Conservation (phyloP, 1,284 basidiomycete species). For the Pascua guehoae region DNA sequence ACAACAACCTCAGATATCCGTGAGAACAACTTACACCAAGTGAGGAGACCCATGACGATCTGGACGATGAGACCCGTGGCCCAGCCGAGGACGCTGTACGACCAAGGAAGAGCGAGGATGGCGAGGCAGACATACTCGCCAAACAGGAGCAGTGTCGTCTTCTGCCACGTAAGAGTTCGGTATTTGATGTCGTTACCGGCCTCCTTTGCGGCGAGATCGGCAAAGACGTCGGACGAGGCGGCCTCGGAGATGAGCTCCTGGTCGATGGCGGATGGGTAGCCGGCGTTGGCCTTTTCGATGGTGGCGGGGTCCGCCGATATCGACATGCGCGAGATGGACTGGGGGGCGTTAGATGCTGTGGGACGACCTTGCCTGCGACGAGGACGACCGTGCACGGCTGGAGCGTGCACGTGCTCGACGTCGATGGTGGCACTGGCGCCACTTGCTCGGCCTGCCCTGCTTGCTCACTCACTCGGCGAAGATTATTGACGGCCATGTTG, state of each 20-base stretch:
- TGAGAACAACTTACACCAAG: conserved; percentile 33
- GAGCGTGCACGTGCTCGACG: no score
- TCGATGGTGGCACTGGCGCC: no score
- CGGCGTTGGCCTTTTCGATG: no score
- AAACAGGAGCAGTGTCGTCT: conserved; percentile 38
- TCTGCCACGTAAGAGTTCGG: conserved; percentile 40
- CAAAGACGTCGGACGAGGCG: conserved; percentile 14
- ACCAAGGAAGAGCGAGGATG: conserved; percentile 39
- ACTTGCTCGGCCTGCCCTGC: no score
- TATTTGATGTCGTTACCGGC: conserved; percentile 26
- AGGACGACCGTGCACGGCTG: no score
- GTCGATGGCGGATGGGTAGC: no score
- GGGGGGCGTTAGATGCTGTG: no score
- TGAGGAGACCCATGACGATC: conserved; percentile 55
- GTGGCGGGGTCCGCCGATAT: no score
- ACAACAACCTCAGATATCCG: no score
- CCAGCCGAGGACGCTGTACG: conserved; percentile 37
- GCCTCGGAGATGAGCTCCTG: neutral
- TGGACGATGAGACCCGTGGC: conserved; percentile 54
- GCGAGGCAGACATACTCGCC: conserved; percentile 46
- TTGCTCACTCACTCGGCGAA: no score
- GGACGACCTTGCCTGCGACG: no score
- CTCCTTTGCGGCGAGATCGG: conserved; percentile 29
- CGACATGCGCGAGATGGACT: neutral
- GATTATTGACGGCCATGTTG: no score